Evolutionary conservation across 2,329 filamentous ascomycete species (phyloP).

Genomic region (Elsinoe ampelina): DNA sequence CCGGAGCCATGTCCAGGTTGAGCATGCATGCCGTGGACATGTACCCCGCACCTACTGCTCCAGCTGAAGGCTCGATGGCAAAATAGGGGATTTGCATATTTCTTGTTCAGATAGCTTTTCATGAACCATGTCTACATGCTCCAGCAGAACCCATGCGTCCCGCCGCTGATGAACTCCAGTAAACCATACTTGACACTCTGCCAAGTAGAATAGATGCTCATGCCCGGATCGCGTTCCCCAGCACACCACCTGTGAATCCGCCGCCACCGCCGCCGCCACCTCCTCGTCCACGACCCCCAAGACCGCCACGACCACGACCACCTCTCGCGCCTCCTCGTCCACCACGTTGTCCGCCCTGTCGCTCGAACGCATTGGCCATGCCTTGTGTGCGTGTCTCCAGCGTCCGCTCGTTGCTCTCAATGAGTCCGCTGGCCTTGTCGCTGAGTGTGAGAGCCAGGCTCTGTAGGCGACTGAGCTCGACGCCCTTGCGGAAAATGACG

Average conservation of each 20-base stretch:
- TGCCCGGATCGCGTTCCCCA: constrained; percentile 50
- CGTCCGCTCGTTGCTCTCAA: constrained; percentile 95
- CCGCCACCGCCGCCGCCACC: constrained; percentile 63
- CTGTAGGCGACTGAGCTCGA: constrained; percentile 92
- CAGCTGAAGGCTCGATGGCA: too few species aligned
- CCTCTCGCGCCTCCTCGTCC: constrained; percentile 51
- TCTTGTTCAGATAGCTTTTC: constrained; percentile 3
- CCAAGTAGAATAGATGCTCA: constrained; percentile 21
- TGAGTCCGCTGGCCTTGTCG: constrained; percentile 91
- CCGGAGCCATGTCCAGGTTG: neutral
- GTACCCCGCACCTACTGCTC: neutral
- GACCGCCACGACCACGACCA: constrained; percentile 52
- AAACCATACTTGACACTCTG: neutral
- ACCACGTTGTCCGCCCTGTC: constrained; percentile 70
- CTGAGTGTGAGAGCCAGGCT: constrained; percentile 87
- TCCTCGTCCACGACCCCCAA: constrained; percentile 49
- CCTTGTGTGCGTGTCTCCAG: constrained; percentile 95
- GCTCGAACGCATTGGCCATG: constrained; percentile 88
- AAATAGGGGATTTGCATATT: too few species aligned
- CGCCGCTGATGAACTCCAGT: constrained; percentile 1
- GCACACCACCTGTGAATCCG: constrained; percentile 71
- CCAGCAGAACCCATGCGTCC: neutral
- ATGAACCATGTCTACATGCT: constrained; percentile 12
- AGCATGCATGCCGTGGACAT: neutral
- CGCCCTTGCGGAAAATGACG: constrained; percentile 98